phyloP scores from a whole-genome alignment of 1,284 basidiomycete species.

The Naganishia cerealis region DNA sequence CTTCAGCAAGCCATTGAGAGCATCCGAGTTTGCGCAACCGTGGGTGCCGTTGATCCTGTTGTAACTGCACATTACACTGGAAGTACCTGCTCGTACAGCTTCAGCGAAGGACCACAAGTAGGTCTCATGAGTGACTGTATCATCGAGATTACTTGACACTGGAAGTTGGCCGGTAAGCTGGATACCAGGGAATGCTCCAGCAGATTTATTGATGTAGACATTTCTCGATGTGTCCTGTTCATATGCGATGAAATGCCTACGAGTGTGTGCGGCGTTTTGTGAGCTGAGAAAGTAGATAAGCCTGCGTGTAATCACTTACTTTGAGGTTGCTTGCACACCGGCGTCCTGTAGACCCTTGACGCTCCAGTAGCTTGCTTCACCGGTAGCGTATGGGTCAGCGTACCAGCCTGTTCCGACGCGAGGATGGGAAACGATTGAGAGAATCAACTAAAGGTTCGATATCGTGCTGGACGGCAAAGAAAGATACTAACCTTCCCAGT shows the following conservation, averaged over 20 bases:
- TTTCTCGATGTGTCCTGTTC: slow-evolving; percentile 47
- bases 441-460: not conserved
- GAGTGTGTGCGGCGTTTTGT: not conserved
- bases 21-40: slow-evolving; percentile 73
- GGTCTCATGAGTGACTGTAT: slow-evolving; percentile 54
- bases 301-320: slow-evolving; percentile 40
- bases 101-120: slow-evolving; percentile 57
- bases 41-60: slow-evolving; percentile 70
- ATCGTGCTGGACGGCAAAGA: not conserved
- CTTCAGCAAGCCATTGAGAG: slow-evolving; percentile 76
- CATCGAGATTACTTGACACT: slow-evolving; percentile 46
- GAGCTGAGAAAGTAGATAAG: not conserved
- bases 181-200: slow-evolving; percentile 41
- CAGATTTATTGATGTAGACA: slow-evolving; percentile 18
- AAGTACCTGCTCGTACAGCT: slow-evolving; percentile 55
- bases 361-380: slow-evolving; percentile 49
- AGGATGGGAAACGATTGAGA: slow-evolving; percentile 1
- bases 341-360: slow-evolving; percentile 50
- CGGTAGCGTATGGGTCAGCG: slow-evolving; percentile 54
- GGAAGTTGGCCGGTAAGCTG: slow-evolving; percentile 38
- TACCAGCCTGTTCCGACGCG: slow-evolving; percentile 45
- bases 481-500: slow-evolving; percentile 51
- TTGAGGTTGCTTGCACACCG: slow-evolving; percentile 53
- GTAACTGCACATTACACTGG: slow-evolving; percentile 55
- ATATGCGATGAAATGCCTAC: slow-evolving; percentile 49